These are phyloP conservation scores for Xylaria digitata DNA, from an alignment of 2,329 filamentous ascomycete species.

Conservation along the genomic window DNA sequence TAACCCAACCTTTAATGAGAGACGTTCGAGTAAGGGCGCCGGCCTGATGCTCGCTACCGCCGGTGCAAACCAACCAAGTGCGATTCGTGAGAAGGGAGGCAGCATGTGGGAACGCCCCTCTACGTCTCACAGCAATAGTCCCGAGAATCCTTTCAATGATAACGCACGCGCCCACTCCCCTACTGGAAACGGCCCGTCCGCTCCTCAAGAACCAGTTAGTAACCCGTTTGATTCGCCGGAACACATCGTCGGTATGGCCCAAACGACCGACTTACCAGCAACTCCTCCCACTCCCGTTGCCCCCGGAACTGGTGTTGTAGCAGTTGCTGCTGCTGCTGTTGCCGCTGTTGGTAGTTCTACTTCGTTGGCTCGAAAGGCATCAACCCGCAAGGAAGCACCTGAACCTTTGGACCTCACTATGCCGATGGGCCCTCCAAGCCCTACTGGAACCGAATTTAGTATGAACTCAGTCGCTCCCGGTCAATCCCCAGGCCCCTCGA, in stretches of 20 bases:
- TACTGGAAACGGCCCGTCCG: conserved; percentile 51
- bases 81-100: conserved; percentile 50
- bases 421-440: conserved; percentile 64
- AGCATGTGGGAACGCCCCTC: conserved; percentile 62
- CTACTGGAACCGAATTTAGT: conserved; percentile 72
- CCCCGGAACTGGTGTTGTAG: conserved; percentile 54
- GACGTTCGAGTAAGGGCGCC: conserved; percentile 62
- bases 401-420: conserved; percentile 67
- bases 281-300: conserved; percentile 51
- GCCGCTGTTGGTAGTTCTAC: conserved; percentile 48
- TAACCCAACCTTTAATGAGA: conserved; percentile 72
- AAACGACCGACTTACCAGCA: conserved; percentile 49
- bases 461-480: conserved; percentile 64
- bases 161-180: conserved; percentile 60
- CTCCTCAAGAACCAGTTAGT: conserved; percentile 46
- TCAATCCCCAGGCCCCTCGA: conserved; percentile 58
- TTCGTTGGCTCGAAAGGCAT: conserved; percentile 61
- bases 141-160: conserved; percentile 77
- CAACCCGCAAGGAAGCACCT: conserved; percentile 65
- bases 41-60: conserved; percentile 52
- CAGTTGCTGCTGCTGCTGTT: conserved; percentile 48
- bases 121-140: conserved; percentile 60
- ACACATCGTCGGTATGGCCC: conserved; percentile 54
- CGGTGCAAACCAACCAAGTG: conserved; percentile 40
- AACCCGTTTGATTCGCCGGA: conserved; percentile 53